Percentiles rank a stretch among this genome's conserved stretches.
These are phyloP conservation scores for Cyberlindnera petersonii DNA, from an alignment of 805 yeast species.

Conservation along the genomic window DNA sequence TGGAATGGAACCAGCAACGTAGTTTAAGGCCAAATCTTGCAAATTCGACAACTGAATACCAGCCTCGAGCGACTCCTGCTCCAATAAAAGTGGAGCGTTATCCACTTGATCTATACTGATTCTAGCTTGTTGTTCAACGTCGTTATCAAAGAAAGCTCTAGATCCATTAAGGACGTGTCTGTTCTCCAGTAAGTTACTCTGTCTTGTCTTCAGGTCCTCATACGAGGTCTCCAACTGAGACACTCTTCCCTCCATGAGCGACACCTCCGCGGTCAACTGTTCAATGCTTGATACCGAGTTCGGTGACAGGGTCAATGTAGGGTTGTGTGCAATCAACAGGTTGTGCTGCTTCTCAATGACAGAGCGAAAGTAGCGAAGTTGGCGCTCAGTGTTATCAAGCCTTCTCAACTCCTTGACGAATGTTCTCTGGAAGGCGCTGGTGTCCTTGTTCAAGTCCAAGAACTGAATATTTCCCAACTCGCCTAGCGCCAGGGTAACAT, in stretches of 20 bases:
- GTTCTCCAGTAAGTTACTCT: slow-evolving; percentile 65
- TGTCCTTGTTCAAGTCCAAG: slow-evolving; percentile 78
- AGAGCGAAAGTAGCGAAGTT: slow-evolving; percentile 52
- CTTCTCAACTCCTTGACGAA: slow-evolving; percentile 84
- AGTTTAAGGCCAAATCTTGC: slow-evolving; percentile 25
- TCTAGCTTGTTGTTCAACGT: slow-evolving; percentile 31
- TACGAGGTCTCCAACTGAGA: slow-evolving; percentile 66
- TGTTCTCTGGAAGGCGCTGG: slow-evolving; percentile 82
- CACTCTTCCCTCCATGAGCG: slow-evolving; percentile 69
- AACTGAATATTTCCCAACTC: slow-evolving; percentile 84
- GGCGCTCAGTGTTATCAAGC: slow-evolving; percentile 86
- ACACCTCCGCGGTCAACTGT: slow-evolving; percentile 59
- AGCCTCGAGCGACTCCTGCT: slow-evolving; percentile 35
- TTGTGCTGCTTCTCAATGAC: slow-evolving; percentile 47
- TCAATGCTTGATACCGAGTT: slow-evolving; percentile 51
- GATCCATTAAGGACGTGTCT: slow-evolving; percentile 56
- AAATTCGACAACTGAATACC: slow-evolving; percentile 29
- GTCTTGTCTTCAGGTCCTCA: slow-evolving; percentile 56
- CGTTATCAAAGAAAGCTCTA: slow-evolving; percentile 42
- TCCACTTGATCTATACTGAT: slow-evolving; percentile 34
- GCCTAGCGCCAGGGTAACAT: slow-evolving; percentile 81
- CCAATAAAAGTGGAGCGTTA: slow-evolving; percentile 36
- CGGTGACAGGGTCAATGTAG: slow-evolving; percentile 21
- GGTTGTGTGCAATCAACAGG: slow-evolving; percentile 34
- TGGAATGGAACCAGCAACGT: slow-evolving; percentile 71